These are phyloP conservation scores for Tolypocladium endophyticum DNA, from an alignment of 2,329 filamentous ascomycete species.

Conservation along the genomic window DNA sequence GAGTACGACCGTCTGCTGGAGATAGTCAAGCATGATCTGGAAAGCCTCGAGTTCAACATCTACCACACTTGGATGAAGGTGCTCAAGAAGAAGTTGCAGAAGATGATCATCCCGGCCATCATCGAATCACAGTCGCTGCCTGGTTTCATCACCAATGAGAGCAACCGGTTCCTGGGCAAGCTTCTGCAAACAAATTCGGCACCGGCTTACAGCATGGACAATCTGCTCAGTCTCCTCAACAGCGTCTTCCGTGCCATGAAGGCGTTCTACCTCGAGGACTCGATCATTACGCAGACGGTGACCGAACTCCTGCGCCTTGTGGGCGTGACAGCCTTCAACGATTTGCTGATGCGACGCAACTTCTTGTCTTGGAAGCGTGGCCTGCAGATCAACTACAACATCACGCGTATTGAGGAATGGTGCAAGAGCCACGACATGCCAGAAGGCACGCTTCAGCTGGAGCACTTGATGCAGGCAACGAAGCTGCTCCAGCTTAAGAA, in stretches of 20 bases:
- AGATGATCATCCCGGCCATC: conserved; percentile 99
- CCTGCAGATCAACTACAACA: conserved; percentile 99
- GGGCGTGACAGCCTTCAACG: conserved; percentile 96
- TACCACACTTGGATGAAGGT: conserved; percentile 99
- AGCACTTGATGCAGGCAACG: conserved; percentile 99
- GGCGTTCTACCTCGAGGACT: conserved; percentile 92
- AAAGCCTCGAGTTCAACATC: conserved; percentile 98
- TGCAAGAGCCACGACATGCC: conserved; percentile 99
- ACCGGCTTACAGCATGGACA: conserved; percentile 99
- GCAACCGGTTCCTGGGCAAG: conserved; percentile 96
- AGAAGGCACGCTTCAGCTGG: conserved; percentile 90
- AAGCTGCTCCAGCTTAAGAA: conserved; percentile 98
- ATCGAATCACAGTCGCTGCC: conserved; percentile 98
- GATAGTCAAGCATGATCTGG: conserved; percentile 97
- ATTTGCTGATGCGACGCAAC: conserved; percentile 92
- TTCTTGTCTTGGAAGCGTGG: conserved; percentile 99
- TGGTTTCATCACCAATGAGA: conserved; percentile 97
- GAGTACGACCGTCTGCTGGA: conserved; percentile 96
- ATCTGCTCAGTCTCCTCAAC: conserved; percentile 88
- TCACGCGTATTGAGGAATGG: conserved; percentile 98
- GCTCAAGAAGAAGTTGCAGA: conserved; percentile 96
- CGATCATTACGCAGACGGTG: conserved; percentile 90
- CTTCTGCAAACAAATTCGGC: conserved; percentile 80
- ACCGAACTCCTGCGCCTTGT: conserved; percentile 89
- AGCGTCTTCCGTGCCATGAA: conserved; percentile 99